These are phyloP conservation scores for Mesotaenium endlicherianum DNA, from an alignment of 139 green algal genomes.

Conservation along the genomic window DNA sequence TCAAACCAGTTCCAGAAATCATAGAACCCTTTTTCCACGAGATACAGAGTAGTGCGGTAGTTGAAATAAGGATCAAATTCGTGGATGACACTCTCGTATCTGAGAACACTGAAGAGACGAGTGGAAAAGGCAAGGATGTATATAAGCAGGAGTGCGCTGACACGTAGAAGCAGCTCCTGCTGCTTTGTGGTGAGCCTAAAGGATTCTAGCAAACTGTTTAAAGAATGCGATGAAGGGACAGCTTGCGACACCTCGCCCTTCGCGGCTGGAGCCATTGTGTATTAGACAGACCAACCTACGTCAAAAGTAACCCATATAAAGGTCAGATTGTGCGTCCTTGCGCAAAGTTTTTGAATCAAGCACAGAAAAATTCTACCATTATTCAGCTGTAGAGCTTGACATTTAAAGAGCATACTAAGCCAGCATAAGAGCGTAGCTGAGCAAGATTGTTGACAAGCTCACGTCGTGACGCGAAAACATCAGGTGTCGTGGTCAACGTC, in stretches of 20 bases:
- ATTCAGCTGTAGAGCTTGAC: no score
- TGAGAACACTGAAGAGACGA: conserved; percentile 63
- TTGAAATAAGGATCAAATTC: conserved; percentile 81
- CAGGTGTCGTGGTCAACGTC: no score
- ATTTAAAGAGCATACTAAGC: no score
- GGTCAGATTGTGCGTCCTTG: neutral
- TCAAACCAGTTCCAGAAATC: conserved; percentile 81
- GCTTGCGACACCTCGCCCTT: neutral
- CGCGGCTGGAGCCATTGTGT: neutral
- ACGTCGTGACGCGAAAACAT: no score
- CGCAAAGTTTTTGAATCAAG: neutral
- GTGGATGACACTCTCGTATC: conserved; percentile 71
- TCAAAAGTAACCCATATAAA: neutral
- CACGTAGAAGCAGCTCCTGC: conserved; percentile 63
- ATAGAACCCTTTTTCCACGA: conserved; percentile 61
- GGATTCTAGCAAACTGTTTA: neutral
- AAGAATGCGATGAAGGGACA: neutral
- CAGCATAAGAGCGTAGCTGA: no score
- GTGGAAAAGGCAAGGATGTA: conserved; percentile 67
- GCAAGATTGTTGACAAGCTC: no score
- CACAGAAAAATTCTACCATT: no score
- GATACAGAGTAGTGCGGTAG: conserved; percentile 68
- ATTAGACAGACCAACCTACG: neutral
- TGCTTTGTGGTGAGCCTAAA: conserved; percentile 37
- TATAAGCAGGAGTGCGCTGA: conserved; percentile 52